phyloP scores from a whole-genome alignment of 768 basidiomycete species.

The Harrya chromipes region DNA sequence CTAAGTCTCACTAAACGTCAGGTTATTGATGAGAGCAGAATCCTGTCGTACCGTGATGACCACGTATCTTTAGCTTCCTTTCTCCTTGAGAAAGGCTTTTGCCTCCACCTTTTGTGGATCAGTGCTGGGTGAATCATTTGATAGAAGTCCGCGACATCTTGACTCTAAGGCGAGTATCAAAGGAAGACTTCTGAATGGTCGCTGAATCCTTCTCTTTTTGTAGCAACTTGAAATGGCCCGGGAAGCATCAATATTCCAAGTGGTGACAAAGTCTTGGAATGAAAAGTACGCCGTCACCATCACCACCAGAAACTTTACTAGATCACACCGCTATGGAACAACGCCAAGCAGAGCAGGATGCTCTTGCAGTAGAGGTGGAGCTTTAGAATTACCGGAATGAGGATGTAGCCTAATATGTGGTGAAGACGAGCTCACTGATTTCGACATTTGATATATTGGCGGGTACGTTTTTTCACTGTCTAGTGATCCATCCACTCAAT shows the following conservation, averaged over 20 bases:
- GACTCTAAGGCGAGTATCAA: constrained; percentile 4
- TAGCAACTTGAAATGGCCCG: constrained; percentile 13
- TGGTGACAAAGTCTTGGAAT: not conserved
- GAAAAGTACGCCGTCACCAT: too few species aligned
- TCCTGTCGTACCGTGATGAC: constrained; percentile 1
- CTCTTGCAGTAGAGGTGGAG: too few species aligned
- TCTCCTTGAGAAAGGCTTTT: not conserved
- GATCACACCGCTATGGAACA: too few species aligned
- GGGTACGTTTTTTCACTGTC: too few species aligned
- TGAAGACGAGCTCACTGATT: too few species aligned
- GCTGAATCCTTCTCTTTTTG: constrained; percentile 8
- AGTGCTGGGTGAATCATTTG: not conserved
- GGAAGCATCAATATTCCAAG: not conserved
- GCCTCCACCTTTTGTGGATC: not conserved
- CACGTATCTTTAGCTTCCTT: not conserved
- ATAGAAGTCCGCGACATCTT: constrained; percentile 9
- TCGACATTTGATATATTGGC: too few species aligned
- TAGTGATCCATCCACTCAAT: too few species aligned
- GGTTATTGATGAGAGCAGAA: not conserved
- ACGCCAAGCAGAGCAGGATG: too few species aligned
- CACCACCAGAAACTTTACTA: too few species aligned
- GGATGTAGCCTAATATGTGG: too few species aligned
- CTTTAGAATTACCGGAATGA: too few species aligned
- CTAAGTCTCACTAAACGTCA: not conserved
- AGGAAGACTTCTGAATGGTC: constrained; percentile 7